Base-by-base conservation (phyloP, 306 rosid genomes). In the Pachyrhizus erosus region DNA sequence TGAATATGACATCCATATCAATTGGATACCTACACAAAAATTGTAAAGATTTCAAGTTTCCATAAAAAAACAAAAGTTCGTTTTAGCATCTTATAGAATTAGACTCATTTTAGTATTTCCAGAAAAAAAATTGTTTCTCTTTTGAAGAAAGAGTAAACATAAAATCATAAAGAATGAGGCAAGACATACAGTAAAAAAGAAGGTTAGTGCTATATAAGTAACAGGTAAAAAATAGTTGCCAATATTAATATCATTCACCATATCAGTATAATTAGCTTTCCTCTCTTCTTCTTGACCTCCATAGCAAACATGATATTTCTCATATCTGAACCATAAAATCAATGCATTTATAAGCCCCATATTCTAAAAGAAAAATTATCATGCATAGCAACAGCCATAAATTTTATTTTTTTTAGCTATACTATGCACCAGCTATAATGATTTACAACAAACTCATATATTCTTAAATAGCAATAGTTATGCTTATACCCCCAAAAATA, bases 241-340 rank as follows among this genome's bases (percentile, higher is more conserved):
- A 66, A 70, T 76, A 67, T 55, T 62, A 81, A 80, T 65, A 68
- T 76, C 72, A 52, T 89, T 89, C 90, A 95, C 99, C 99, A 95
- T 95, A 86, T 95, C 98, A 54, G 85, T 84, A 72, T 92, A 95
- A 85, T 93, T 89, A 58, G 99, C 86, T 84, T 93, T 91, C 73
- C 99, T 93, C 7, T 88, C 97, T 79, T 90, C 94, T 84, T 93
- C 92, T 71, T 86, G 87, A 29, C 98, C 99, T 79, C 99, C 99
- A 75, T 93, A 81, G 79, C 34, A 88, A 76, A 80, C 97, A 83
- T 96, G 99, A 74, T 96, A 96, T 84, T 96, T 96, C 91, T 96
- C 99, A 70, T 96, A 96, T 94, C 99, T 96, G 89, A 79, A 71
- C 64, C 86, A 89, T 75, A 46, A 65, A 60, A 78, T 52, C 45